These are phyloP conservation scores for Musa schizocarpa DNA, from an alignment of 176 grass and related monocot species.

Conservation along the genomic window DNA sequence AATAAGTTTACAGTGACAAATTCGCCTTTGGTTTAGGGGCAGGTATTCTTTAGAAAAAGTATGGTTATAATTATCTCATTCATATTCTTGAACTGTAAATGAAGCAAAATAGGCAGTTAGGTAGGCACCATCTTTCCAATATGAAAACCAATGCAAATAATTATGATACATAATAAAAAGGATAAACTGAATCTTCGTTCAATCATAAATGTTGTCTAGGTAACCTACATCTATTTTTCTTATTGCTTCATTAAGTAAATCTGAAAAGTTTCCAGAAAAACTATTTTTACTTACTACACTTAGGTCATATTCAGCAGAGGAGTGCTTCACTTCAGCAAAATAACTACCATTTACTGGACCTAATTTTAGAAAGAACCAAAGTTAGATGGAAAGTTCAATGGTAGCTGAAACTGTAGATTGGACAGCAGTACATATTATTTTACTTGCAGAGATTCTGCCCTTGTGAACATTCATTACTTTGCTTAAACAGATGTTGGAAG, in stretches of 20 bases:
- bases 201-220: neutral
- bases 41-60: neutral
- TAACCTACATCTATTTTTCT: neutral
- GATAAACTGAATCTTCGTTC: too few species aligned
- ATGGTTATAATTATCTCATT: too few species aligned
- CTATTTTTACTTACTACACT: neutral
- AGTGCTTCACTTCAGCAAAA: neutral
- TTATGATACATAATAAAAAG: too few species aligned
- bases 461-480: conserved; percentile 30
- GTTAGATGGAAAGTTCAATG: neutral
- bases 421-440: neutral
- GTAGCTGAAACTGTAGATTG: neutral
- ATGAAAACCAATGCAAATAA: too few species aligned
- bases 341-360: neutral
- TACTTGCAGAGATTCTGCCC: conserved; percentile 27
- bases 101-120: too few species aligned
- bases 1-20: too few species aligned
- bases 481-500: conserved; percentile 44
- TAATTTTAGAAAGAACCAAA: neutral
- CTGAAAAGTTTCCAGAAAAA: neutral
- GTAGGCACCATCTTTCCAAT: too few species aligned
- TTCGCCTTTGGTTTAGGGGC: neutral
- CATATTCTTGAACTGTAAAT: too few species aligned
- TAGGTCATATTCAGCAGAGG: neutral
- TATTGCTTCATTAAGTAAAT: neutral